Base-by-base conservation (phyloP, 2,329 filamentous ascomycete genomes). In the Fusarium cyanostomum region DNA sequence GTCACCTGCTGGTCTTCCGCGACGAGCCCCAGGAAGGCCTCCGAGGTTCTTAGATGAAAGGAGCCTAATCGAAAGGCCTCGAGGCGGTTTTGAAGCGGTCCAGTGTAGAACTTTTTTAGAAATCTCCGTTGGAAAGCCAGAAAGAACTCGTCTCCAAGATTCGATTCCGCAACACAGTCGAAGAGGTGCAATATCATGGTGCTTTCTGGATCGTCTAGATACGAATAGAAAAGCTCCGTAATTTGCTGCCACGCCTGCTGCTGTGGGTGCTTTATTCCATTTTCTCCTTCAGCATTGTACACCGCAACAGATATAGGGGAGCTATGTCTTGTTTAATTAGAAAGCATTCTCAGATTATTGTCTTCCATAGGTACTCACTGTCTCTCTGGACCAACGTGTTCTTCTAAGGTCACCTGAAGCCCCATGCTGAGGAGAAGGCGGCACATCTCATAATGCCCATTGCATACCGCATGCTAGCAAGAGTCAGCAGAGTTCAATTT, bases 41-140 rank as follows among this genome's bases (percentile, higher is more conserved):
- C 2, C 0, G 8, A 5, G 1, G 5, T 3, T 9, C 37, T 13
- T 0, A 53, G 27, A 8, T 64, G 58, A 8, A 73, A 74, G 0
- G 56, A 56, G 0, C 64, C 72, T 0, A 70, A 31, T 4, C 72
- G 52, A 0, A 73, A 54, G 0, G 62, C 66, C n/a, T 74, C 72
- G 1, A 72, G 18, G 0, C 72, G 68, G 13, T 66, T 41, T 1
- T 44, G 9, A 0, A 69, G 8, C 0, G 62, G 62, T 0, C 66
- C 57, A 1, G 39, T 13, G 3, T 67, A 64, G 7, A 38, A 70
- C 0, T 59, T 64, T 0, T 57, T 56, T 11, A 74, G 15, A 12
- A 73, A 74, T 4, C 52, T 48, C 5, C 50, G 8, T 0, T 18
- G 54, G 7, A 72, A 74, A 7, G 59, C 28, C 0, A 12, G 9